Evolutionary conservation across 768 basidiomycete species (phyloP).

Genomic region (Macrolepiota fuliginosa): DNA sequence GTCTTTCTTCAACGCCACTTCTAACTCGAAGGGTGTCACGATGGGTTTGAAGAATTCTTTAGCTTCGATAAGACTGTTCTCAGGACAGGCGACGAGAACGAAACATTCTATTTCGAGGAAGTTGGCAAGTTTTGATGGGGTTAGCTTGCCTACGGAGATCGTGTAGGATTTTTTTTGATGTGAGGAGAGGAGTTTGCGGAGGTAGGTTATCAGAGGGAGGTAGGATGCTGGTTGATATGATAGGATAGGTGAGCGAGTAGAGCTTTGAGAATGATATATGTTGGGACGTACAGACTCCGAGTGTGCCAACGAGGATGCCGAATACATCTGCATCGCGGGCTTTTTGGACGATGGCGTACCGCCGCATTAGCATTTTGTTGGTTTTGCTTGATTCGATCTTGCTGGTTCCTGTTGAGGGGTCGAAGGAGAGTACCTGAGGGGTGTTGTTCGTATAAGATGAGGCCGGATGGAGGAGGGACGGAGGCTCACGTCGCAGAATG

Average conservation of each 20-base stretch:
- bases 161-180: constrained; percentile 91
- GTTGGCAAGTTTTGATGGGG: constrained; percentile 92
- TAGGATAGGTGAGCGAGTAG: neutral
- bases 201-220: constrained; percentile 76
- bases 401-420: constrained; percentile 49
- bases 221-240: constrained; percentile 59
- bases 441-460: neutral
- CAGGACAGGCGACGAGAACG: constrained; percentile 90
- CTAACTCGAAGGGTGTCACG: constrained; percentile 90
- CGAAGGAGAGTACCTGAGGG: constrained; percentile 73
- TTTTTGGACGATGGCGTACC: constrained; percentile 83
- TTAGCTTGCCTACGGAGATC: constrained; percentile 91
- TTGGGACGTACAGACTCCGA: constrained; percentile 71
- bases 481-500: constrained; percentile 52
- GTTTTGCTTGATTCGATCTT: constrained; percentile 64
- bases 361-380: constrained; percentile 84
- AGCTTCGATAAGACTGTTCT: constrained; percentile 80
- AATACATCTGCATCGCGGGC: constrained; percentile 93
- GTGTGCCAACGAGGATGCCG: constrained; percentile 91
- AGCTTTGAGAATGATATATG: neutral
- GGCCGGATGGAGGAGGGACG: neutral
- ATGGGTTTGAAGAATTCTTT: constrained; percentile 93
- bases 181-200: constrained; percentile 66
- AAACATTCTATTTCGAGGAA: constrained; percentile 97
- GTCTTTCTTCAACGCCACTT: constrained; percentile 70